Evolutionary conservation across 148 eudicot genomes (phyloP), one percentile per base, ranked within the genome.

Genomic region (Vaccinium macrocarpon): DNA sequence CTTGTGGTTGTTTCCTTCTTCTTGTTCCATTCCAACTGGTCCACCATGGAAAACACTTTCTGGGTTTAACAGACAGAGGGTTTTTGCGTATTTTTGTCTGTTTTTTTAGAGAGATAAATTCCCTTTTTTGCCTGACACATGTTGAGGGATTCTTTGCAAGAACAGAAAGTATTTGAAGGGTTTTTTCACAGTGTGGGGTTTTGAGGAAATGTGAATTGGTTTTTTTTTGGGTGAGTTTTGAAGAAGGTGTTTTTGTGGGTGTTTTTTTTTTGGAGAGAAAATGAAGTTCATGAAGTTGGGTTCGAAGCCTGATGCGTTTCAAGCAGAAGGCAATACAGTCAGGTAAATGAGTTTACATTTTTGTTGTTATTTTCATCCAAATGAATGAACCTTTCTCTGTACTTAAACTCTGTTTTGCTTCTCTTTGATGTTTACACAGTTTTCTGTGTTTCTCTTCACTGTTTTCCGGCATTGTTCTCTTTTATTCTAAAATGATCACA

Each of bases 201-300:
- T 0, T 0, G 42, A 29, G 38, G 18, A 14, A 27, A 68, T 68
- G 38, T 29, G 73, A 68, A 32, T 27, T 27, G 73, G 73, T 68
- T 29, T 68, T 38, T 38, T 29, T 68, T 38, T 27, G n/a, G 49
- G 76, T 6, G 76, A 16, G 50, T 6, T 16, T 14, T 6, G 5
- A 35, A 29, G 2, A 35, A 27, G 42, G 16, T 48, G 4, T 7
- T 52, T 55, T 1, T 61, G 48, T 3, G 25, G 35, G 4, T 1
- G 2, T 64, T 23, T 9, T 64, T 23, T 9, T 59, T 59, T 61
- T 84, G 74, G 85, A 29, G 38, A 42, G 79, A 27, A 90, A 79
- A 94, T 94, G 98, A 94, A 94, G 96, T 91, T 91, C 81, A 94
- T 94, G 98, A 94, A 94, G 88, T 79, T 94, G 88, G 98, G 95